These are phyloP conservation scores for Agastache rugosa DNA, from an alignment of 257 asterid species.

Conservation along the genomic window DNA sequence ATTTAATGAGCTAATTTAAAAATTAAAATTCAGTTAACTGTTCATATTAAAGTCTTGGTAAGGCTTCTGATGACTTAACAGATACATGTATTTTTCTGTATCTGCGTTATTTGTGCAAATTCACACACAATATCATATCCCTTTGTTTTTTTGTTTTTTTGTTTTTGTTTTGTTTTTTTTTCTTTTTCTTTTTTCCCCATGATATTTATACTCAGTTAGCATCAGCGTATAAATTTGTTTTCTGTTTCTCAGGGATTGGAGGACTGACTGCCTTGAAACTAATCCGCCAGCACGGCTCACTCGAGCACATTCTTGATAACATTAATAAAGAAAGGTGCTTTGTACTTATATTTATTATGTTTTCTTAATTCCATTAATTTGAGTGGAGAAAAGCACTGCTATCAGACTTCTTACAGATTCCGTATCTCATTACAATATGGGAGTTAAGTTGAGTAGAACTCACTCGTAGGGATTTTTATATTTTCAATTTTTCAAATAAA, in stretches of 20 bases:
- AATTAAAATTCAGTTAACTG: no score
- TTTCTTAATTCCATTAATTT: slow-evolving; percentile 15
- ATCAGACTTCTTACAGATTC: not conserved
- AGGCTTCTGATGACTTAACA: no score
- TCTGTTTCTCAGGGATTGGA: slow-evolving; percentile 75
- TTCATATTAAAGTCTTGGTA: no score
- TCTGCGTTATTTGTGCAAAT: not conserved
- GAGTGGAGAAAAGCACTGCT: not conserved
- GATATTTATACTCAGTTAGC: not conserved
- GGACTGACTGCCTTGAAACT: slow-evolving; percentile 93
- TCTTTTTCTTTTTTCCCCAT: no score
- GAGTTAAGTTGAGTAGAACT: slow-evolving; percentile 9
- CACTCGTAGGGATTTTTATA: not conserved
- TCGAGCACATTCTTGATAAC: slow-evolving; percentile 83
- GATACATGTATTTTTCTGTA: no score
- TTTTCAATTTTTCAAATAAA: not conserved
- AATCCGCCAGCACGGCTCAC: slow-evolving; percentile 84
- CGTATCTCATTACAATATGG: not conserved
- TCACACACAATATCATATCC: not conserved
- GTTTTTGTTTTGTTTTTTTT: no score
- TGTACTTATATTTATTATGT: not conserved
- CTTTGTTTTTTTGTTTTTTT: slow-evolving; percentile 20
- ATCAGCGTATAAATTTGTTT: not conserved
- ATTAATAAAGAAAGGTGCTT: slow-evolving; percentile 85
- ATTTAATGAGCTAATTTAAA: no score